Evolutionary conservation across 1,139 yeast genomes (phyloP).

Genomic region (Candida frijolesensis): DNA sequence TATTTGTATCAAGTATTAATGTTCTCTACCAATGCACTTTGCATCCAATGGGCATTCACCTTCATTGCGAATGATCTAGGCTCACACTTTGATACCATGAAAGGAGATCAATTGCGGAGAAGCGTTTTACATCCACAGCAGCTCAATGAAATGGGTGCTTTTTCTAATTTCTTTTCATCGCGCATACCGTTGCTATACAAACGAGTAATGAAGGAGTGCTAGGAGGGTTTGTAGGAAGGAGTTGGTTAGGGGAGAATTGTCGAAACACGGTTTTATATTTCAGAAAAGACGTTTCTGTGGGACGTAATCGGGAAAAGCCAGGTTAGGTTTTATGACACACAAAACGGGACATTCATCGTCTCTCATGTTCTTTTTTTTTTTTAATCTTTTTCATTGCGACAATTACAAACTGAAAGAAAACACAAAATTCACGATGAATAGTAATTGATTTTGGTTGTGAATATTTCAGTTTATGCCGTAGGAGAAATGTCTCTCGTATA

Average conservation of each 20-base stretch:
- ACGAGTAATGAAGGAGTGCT: neutral
- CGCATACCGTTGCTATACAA: neutral
- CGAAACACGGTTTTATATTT: neutral
- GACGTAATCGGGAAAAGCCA: neutral
- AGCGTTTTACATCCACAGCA: neutral
- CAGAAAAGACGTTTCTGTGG: neutral
- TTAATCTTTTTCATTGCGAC: neutral
- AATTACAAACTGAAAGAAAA: neutral
- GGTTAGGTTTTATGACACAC: neutral
- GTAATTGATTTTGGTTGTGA: neutral
- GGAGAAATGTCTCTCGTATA: conserved; percentile 2
- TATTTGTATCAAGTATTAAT: conserved; percentile 2
- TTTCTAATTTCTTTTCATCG: neutral
- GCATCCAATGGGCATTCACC: neutral
- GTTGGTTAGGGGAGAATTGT: neutral
- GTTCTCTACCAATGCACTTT: neutral
- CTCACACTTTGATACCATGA: neutral
- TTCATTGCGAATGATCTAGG: neutral
- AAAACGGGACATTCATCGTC: neutral
- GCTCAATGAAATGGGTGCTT: too few species aligned
- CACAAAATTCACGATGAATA: conserved; percentile 1
- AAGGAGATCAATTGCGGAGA: neutral
- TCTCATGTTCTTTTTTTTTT: neutral
- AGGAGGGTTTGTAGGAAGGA: neutral
- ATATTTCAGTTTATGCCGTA: neutral